A percentile compares a stretch with the other conserved stretches of the same genome.
Conservation (phyloP, 768 basidiomycete genomes). For the Naganishia onofrii region DNA sequence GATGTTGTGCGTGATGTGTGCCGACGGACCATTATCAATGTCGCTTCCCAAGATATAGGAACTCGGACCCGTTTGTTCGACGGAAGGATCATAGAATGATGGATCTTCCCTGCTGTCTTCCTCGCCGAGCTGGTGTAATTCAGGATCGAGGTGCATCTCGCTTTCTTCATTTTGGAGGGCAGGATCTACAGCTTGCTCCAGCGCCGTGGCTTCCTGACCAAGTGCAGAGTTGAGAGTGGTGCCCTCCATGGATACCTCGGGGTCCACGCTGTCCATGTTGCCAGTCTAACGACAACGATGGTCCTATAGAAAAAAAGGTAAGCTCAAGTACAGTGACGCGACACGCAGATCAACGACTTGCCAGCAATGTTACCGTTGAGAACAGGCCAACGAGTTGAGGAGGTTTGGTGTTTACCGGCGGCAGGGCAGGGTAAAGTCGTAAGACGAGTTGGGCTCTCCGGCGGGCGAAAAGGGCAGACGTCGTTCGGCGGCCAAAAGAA, state of each 20-base stretch:
- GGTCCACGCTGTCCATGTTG: slow-evolving; percentile 5
- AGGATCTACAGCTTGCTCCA: neutral
- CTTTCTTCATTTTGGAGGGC: neutral
- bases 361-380: neutral
- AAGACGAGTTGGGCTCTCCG: neutral
- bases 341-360: neutral
- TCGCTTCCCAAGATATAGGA: neutral
- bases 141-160: slow-evolving; percentile 17
- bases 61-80: slow-evolving; percentile 12
- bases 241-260: slow-evolving; percentile 1
- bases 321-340: neutral
- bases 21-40: slow-evolving; percentile 2
- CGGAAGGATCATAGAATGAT: slow-evolving; percentile 16
- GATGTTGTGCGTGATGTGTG: slow-evolving; percentile 15
- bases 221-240: slow-evolving; percentile 22
- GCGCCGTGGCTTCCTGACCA: neutral
- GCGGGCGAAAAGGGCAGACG: neutral
- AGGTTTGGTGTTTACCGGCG: neutral
- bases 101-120: slow-evolving; percentile 8
- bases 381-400: neutral
- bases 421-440: neutral
- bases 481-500: neutral
- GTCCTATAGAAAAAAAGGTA: neutral
- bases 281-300: neutral
- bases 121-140: neutral